Evolutionary conservation across 495 filamentous ascomycete genomes (phyloP), one percentile per base, ranked within the genome.

Genomic region (Xylaria palmicola): DNA sequence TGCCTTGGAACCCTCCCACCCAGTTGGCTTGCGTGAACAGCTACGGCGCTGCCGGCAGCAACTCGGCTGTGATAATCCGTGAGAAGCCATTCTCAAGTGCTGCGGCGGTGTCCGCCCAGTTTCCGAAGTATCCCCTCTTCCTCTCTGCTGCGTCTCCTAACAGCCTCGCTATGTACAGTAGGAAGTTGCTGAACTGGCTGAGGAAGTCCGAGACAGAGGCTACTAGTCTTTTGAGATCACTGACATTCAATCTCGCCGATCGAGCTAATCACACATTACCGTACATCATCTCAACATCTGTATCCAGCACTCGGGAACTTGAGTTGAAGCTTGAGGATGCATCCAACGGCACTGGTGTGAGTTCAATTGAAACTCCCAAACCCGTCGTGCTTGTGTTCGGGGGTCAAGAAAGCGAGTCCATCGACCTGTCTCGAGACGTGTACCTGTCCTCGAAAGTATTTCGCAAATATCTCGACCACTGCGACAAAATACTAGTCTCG

Each of bases 121-220:
- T 44, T 19, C 13, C 13, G 84, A 89, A 67, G 86, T 89, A 82
- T 71, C 75, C 44, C 84, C 83, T 26, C 81, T 88, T 36, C 78
- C 82, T 29, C 84, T 51, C 57, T 13, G 57, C 57, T 13, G 24
- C 19, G 17, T 60, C 57, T 12, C n/a, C 32, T 12, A 60, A 22
- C 34, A 60, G 57, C 47, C 22, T 60, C 13, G 12, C 57, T 15
- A 60, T 39, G 57, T 52, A 52, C n/a, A 39, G 57, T 45, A 50
- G 24, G 17, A 60, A 60, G 57, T 22, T 60, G 1, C 45, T 60
- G 13, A 17, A 27, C 19, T 52, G 39, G 47, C 13, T 48, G 8
- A 51, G n/a, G 45, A 43, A 51, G 19, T 0, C 37, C 1, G n/a
- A 50, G 45, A 22, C 34, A 6, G 6, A 29, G 22, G n/a, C 29